phyloP scores from a whole-genome alignment of 345 rosid species.

The Gossypium stocksii region DNA sequence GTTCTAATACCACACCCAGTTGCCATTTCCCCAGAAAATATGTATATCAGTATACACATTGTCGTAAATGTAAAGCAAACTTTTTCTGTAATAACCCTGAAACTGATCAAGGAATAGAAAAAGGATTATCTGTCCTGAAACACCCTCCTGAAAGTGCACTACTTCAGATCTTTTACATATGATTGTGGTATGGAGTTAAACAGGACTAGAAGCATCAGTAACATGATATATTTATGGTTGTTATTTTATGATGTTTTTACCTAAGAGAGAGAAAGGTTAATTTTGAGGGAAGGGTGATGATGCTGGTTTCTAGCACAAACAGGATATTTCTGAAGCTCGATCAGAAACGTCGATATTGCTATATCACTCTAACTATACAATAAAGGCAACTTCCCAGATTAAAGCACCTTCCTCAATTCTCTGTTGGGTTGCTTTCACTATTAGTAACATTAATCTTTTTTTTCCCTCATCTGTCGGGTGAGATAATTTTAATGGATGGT shows the following conservation, averaged over 20 bases:
- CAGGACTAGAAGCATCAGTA: background rate
- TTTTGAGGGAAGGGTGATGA: background rate
- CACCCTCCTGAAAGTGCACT: background rate
- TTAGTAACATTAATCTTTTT: background rate
- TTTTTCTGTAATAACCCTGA: background rate
- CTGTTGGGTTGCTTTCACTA: slow-evolving; percentile 11
- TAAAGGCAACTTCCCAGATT: background rate
- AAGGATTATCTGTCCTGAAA: background rate
- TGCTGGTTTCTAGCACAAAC: slow-evolving; percentile 8
- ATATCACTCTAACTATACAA: background rate
- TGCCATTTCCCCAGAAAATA: background rate
- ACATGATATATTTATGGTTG: background rate
- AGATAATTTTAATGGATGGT: background rate
- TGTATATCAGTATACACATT: background rate
- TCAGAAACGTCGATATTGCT: background rate
- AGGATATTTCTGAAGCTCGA: background rate
- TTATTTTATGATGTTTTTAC: too few relatives aligned
- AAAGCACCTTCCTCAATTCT: background rate
- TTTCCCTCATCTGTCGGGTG: background rate
- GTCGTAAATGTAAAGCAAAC: background rate
- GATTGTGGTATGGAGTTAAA: background rate
- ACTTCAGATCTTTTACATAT: background rate
- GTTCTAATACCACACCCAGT: background rate
- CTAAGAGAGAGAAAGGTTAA: too few relatives aligned
- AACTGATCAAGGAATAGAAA: background rate